Evolutionary conservation across 257 asterid species (phyloP), one percentile per base, ranked within the genome.

Genomic region (Rubia yunnanensis): DNA sequence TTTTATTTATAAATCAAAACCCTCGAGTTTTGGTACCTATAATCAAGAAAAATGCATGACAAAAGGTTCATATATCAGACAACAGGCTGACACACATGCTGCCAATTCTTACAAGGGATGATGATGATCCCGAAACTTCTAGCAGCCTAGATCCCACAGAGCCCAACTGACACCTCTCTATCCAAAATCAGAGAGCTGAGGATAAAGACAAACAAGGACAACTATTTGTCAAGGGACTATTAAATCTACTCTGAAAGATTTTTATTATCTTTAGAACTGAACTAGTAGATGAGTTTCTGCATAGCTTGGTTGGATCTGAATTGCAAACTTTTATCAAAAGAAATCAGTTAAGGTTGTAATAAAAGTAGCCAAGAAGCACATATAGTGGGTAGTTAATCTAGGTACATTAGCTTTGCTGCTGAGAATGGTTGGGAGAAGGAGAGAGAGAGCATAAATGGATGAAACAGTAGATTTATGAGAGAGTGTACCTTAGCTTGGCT

Each of bases 121-220:
- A 38, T 35, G 79, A 36, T 67, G 83, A 85, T 82, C 86, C 84
- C 57, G 75, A 62, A 67, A 71, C 68, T 56, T 49, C 57, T 68
- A 71, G 48, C 67, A 63, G 60, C 8, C 41, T 65, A 61, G 64
- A 70, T 77, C 71, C 70, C 71, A 60, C 58, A 64, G 41, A 56
- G 28, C 39, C 66, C 61, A 56, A 65, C 50, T 62, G 81, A 76
- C 64, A 76, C 48, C 14, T 73, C 74, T 24, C 72, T 65, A 74
- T 73, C 76, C 35, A 52, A 68, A 71, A 59, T 30, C 74, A 61
- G 79, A 61, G 81, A 62, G 66, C 68, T 63, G 76, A 71, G 70
- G 8, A 70, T 69, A 72, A 52, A 64, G 75, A 71, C 71, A 71
- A 66, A 74, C 44, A 30, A 15, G 57, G 32, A 52, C 53, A 60